These are phyloP conservation scores for Thuja plicata DNA, from an alignment of 83 land plant genomes.

Conservation along the genomic window DNA sequence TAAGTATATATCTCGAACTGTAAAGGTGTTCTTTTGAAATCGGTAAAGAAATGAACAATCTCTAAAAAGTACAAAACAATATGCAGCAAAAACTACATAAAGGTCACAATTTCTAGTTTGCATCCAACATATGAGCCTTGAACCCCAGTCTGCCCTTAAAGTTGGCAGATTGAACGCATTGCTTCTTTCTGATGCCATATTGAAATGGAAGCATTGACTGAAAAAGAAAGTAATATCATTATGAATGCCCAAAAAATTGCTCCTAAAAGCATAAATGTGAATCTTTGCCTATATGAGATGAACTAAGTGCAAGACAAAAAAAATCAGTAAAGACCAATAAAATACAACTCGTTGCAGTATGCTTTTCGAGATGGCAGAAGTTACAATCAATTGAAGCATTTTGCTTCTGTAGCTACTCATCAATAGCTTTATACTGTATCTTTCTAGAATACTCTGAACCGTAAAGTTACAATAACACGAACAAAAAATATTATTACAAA, in stretches of 20 bases:
- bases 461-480: neutral
- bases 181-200: neutral
- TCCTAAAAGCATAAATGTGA: neutral
- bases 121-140: neutral
- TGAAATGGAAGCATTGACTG: neutral
- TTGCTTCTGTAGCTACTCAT: neutral
- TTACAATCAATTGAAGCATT: neutral
- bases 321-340: neutral
- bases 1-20: neutral
- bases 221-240: neutral
- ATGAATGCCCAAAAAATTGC: neutral
- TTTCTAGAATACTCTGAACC: neutral
- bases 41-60: neutral
- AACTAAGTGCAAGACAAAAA: neutral
- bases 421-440: neutral
- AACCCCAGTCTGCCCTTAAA: neutral
- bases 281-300: neutral
- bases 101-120: neutral
- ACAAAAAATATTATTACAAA: neutral
- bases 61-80: neutral
- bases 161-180: neutral
- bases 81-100: neutral
- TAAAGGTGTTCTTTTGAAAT: neutral
- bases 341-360: neutral
- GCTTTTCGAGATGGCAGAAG: neutral